Base-by-base conservation (phyloP, 2,329 filamentous ascomycete genomes). In the Juglanconis sp. region DNA sequence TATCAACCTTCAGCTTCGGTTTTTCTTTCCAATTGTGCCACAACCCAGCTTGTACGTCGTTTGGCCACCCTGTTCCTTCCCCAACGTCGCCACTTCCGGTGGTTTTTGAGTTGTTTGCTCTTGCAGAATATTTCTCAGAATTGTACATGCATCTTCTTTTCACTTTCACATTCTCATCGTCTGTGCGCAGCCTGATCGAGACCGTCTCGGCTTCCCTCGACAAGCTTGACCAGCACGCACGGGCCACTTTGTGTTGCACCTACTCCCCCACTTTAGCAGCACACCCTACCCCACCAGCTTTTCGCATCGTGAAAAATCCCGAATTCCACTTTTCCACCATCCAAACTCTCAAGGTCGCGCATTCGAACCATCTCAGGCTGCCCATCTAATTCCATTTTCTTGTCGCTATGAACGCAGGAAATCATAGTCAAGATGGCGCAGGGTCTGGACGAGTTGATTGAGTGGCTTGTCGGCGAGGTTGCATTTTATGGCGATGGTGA, bases 381-480 rank as follows among this genome's bases (percentile, higher is more conserved):
- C 36, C 58, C 54, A 52, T 56, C 40, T 62, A 63, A 59, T 60
- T 56, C 60, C 56, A 40, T 66, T 68, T 68, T 59, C 56, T 62
- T 63, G 63, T 60, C 62, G 62, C 60, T 62, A 64, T 62, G 62
- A 60, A 60, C 51, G 30, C 48, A 54, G 57, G 49, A 64, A 65
- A 60, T 56, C 54, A 34, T 55, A 47, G 53, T 59, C 68, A 71
- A 60, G 32, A 75, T 75, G 73, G 71, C 70, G 50, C 72, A 68
- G 64, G 77, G 76, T 65, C 73, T 79, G 61, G 77, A 79, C 67
- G 75, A 76, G 67, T 68, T 79, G 66, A 72, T 79, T 55, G 77
- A 79, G 65, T 74, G 72, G 62, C 74, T 79, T 61, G 70, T 79
- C 59, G 72, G 70, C 1, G 75, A 79, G 69, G 76, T 77, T 47